Conservation (phyloP, 2,329 filamentous ascomycete species). For the Ceratocystis cacaofunesta region DNA sequence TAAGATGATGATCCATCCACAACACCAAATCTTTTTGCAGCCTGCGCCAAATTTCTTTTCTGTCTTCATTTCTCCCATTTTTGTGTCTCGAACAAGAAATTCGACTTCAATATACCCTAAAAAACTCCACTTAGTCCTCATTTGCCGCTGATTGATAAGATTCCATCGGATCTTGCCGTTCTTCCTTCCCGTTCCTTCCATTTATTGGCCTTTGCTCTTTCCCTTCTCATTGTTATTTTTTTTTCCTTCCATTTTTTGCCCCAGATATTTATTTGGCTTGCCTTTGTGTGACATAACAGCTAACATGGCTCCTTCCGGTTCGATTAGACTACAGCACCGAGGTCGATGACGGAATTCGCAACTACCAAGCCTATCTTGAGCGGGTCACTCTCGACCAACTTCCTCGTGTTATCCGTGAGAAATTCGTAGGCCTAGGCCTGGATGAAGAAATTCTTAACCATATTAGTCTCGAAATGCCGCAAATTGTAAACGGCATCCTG, state of each 20-base stretch:
- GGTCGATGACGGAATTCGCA: constrained; percentile 6
- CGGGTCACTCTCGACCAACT: constrained; percentile 3
- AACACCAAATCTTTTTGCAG: background rate
- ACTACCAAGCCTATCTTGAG: constrained; percentile 11
- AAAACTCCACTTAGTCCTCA: background rate
- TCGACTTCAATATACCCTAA: background rate
- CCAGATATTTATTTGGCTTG: background rate
- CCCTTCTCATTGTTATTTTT: background rate
- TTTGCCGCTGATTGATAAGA: constrained; percentile 2
- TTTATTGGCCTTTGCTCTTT: background rate
- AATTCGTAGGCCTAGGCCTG: constrained; percentile 1
- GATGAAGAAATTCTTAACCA: background rate
- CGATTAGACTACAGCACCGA: constrained; percentile 10
- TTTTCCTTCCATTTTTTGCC: background rate
- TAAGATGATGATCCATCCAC: background rate
- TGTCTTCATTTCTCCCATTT: background rate
- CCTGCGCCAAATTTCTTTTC: background rate
- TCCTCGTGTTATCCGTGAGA: background rate
- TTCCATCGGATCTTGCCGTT: constrained; percentile 4
- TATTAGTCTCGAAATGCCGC: background rate
- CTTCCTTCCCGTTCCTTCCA: background rate
- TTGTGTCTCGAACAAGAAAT: background rate
- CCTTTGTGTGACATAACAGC: background rate
- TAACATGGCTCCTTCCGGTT: constrained; percentile 5
- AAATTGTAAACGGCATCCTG: background rate